A percentile compares a stretch with the other conserved stretches of the same genome.
These are phyloP conservation scores for Globisporangium middletonii DNA, from an alignment of 352 stramenopile genomes.

Conservation along the genomic window DNA sequence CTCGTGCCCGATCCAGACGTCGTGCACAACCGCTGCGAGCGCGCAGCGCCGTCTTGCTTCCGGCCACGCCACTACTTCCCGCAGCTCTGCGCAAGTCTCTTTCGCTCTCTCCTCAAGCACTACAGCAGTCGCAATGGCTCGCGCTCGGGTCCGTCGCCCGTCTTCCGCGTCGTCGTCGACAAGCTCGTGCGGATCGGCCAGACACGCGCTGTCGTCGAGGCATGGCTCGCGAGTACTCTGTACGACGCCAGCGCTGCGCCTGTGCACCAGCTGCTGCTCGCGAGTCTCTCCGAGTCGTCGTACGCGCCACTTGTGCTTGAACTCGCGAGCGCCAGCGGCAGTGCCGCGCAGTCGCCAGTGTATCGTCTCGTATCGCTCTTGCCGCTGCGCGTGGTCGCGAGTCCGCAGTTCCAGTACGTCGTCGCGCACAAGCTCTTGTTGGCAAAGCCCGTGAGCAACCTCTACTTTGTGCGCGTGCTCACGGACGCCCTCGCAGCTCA, in stretches of 20 bases:
- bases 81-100: slow-evolving; percentile 34
- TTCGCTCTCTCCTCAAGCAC: slow-evolving; percentile 18
- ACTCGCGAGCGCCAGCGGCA: slow-evolving; percentile 21
- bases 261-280: slow-evolving; percentile 28
- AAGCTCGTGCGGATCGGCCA: slow-evolving; percentile 61
- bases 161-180: slow-evolving; percentile 55
- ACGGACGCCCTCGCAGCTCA: slow-evolving; percentile 26
- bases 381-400: slow-evolving; percentile 23
- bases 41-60: slow-evolving; percentile 39
- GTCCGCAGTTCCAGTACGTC: slow-evolving; percentile 60
- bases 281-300: slow-evolving; percentile 38
- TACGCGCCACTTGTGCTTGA: slow-evolving; percentile 46
- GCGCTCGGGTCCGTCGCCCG: background rate
- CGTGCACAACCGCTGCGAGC: slow-evolving; percentile 53
- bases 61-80: slow-evolving; percentile 37
- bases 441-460: slow-evolving; percentile 33
- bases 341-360: slow-evolving; percentile 22
- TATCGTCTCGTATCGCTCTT: slow-evolving; percentile 46
- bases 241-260: slow-evolving; percentile 7
- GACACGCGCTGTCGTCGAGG: slow-evolving; percentile 30
- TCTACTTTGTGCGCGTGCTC: slow-evolving; percentile 46
- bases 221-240: slow-evolving; percentile 31
- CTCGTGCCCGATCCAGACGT: slow-evolving; percentile 26
- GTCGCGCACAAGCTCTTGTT: slow-evolving; percentile 60
- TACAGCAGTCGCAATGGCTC: background rate